Evolutionary conservation across 768 basidiomycete species (phyloP).

Genomic region (Amyloporia xantha): DNA sequence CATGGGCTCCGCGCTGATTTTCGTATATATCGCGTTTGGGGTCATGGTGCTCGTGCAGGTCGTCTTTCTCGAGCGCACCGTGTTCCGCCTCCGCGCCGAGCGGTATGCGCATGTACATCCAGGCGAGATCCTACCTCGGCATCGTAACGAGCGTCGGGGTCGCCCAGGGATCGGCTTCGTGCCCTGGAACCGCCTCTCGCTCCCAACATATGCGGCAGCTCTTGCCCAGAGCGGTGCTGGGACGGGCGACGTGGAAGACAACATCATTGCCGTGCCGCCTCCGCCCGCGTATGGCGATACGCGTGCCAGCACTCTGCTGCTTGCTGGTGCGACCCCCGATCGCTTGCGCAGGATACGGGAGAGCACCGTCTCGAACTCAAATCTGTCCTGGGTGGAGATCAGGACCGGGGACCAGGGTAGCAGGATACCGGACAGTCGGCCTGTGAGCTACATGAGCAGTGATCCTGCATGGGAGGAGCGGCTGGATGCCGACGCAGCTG

Average conservation of each 20-base stretch:
- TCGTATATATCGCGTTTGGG: conserved; percentile 58
- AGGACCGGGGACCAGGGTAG: conserved; percentile 10
- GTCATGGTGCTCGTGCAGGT: conserved; percentile 45
- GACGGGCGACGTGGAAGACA: conserved; percentile 72
- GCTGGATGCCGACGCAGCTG: conserved; percentile 46
- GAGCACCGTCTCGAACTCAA: conserved; percentile 1
- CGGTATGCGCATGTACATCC: conserved; percentile 54
- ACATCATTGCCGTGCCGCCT: conserved; percentile 57
- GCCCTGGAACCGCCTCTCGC: conserved; percentile 66
- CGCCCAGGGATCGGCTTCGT: conserved; percentile 25
- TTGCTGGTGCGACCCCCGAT: conserved; percentile 44
- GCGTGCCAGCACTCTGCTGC: conserved; percentile 57
- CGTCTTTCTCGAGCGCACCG: conserved; percentile 55
- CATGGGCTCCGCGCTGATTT: conserved; percentile 29
- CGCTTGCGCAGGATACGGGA: conserved; percentile 33
- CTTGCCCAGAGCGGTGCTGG: conserved; percentile 62
- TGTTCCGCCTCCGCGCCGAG: conserved; percentile 64
- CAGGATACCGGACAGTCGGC: conserved; percentile 30
- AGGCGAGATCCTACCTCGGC: conserved; percentile 38
- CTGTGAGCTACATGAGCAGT: conserved; percentile 47
- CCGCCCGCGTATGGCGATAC: conserved; percentile 77
- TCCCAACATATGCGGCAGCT: conserved; percentile 67
- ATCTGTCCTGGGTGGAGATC: conserved; percentile 4
- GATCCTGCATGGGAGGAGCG: conserved; percentile 55
- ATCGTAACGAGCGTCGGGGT: conserved; percentile 29